Conservation (phyloP, 1,284 basidiomycete species). For the Sphaerobolus stellatus region DNA sequence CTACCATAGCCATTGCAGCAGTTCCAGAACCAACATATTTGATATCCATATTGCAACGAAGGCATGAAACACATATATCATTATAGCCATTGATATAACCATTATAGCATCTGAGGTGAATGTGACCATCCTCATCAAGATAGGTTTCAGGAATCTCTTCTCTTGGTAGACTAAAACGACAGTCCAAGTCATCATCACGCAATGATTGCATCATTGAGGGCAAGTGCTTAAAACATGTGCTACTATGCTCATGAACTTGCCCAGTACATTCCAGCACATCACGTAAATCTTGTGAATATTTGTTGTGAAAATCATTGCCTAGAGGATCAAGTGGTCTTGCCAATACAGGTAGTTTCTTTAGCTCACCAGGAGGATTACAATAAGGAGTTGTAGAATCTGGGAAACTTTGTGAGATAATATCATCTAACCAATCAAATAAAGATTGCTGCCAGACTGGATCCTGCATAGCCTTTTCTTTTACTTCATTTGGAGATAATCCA, state of each 20-base stretch:
- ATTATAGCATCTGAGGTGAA: slow-evolving; percentile 30
- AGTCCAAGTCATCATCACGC: slow-evolving; percentile 19
- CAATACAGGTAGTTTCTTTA: slow-evolving; percentile 24
- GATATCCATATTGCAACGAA: slow-evolving; percentile 44
- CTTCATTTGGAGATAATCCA: slow-evolving; percentile 34
- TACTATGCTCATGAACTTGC: slow-evolving; percentile 32
- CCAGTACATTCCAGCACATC: slow-evolving; percentile 22
- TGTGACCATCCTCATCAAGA: slow-evolving; percentile 34
- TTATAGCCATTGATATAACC: slow-evolving; percentile 43
- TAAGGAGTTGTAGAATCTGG: slow-evolving; percentile 8
- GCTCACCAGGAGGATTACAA: background rate
- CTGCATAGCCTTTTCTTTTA: slow-evolving; percentile 23
- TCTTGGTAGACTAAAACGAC: slow-evolving; percentile 32
- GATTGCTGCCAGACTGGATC: slow-evolving; percentile 23
- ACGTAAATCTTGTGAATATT: slow-evolving; percentile 23
- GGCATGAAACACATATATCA: slow-evolving; percentile 28
- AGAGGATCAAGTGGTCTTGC: slow-evolving; percentile 1
- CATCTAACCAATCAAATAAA: slow-evolving; percentile 31
- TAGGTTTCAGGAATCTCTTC: slow-evolving; percentile 12
- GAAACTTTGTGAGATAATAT: slow-evolving; percentile 23
- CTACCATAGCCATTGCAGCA: slow-evolving; percentile 38
- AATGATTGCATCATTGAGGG: slow-evolving; percentile 11
- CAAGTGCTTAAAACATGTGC: slow-evolving; percentile 38
- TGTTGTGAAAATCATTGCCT: background rate
- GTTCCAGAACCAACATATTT: slow-evolving; percentile 40